Percentiles rank a stretch among this genome's conserved stretches.
Conservation (phyloP, 352 stramenopile species). For the Pythium myriotylum region DNA sequence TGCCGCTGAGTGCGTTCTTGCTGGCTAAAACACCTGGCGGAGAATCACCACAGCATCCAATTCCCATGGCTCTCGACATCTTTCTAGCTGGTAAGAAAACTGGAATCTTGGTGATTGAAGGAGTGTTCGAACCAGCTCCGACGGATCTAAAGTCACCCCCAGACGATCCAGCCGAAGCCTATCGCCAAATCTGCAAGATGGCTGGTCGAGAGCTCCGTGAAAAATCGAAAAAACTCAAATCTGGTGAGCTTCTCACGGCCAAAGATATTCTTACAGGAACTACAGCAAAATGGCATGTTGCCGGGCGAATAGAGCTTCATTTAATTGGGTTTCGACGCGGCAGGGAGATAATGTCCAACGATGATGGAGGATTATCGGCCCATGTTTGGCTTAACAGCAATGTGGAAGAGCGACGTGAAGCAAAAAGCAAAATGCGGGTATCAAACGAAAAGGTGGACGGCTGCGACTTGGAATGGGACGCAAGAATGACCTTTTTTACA, state of each 20-base stretch:
- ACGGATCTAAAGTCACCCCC: constrained; percentile 12
- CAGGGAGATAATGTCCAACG: not conserved
- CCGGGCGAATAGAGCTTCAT: constrained; percentile 47
- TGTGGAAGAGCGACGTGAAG: constrained; percentile 34
- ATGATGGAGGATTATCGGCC: constrained; percentile 24
- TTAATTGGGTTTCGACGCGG: constrained; percentile 26
- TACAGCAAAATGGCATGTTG: not conserved
- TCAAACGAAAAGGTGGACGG: constrained; percentile 9
- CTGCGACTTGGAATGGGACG: constrained; percentile 34
- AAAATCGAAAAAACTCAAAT: constrained; percentile 27
- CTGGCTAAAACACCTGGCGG: constrained; percentile 8
- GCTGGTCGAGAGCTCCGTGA: constrained; percentile 21
- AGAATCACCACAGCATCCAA: constrained; percentile 2
- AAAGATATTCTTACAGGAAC: constrained; percentile 4
- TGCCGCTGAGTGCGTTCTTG: constrained; percentile 45
- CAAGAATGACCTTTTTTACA: constrained; percentile 43
- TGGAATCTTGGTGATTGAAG: constrained; percentile 35
- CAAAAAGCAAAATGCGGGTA: constrained; percentile 28
- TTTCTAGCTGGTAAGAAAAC: constrained; percentile 37
- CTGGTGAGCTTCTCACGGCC: constrained; percentile 8
- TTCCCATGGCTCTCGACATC: constrained; percentile 38
- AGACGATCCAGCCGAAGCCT: constrained; percentile 18
- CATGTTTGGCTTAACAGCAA: constrained; percentile 46
- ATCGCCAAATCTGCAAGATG: constrained; percentile 17
- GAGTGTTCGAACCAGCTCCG: constrained; percentile 46